Evolutionary conservation across 2,329 filamentous ascomycete species (phyloP).

Genomic region (Trichoderma polysporum): DNA sequence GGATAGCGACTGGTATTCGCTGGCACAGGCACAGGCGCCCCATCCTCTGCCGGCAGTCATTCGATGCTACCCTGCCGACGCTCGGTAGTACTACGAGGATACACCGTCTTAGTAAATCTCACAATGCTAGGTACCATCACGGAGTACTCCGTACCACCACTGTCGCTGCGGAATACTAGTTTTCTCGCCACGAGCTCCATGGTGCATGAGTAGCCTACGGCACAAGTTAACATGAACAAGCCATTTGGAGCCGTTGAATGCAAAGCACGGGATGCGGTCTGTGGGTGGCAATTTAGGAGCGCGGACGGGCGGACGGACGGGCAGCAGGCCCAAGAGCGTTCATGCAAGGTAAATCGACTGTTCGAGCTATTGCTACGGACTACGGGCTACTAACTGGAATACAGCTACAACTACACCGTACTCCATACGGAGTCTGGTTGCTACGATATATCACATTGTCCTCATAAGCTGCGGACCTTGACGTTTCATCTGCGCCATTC

Average conservation of each 20-base stretch:
- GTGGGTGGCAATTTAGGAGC: background rate
- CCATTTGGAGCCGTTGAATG: conserved; percentile 1
- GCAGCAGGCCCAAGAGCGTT: background rate
- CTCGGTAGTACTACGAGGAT: conserved; percentile 5
- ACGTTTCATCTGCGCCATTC: background rate
- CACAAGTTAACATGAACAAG: background rate
- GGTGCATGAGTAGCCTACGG: background rate
- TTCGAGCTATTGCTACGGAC: background rate
- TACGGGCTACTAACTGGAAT: background rate
- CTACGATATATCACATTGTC: background rate
- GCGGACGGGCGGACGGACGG: background rate
- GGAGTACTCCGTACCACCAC: background rate
- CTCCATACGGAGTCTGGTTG: background rate
- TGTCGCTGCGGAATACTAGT: background rate
- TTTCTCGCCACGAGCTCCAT: background rate
- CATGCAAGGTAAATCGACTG: background rate
- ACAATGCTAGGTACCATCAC: background rate
- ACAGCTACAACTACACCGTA: background rate
- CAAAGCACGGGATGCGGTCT: conserved; percentile 14
- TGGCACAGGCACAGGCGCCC: conserved; percentile 10
- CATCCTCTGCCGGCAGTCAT: conserved; percentile 19
- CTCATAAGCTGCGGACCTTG: background rate
- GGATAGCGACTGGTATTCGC: conserved; percentile 11
- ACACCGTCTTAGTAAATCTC: background rate
- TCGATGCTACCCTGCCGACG: conserved; percentile 7